Percentiles rank a stretch among this genome's conserved stretches.
These are phyloP conservation scores for Mortierella hygrophila DNA, from an alignment of 192 early-diverging fungal genomes.

Conservation along the genomic window DNA sequence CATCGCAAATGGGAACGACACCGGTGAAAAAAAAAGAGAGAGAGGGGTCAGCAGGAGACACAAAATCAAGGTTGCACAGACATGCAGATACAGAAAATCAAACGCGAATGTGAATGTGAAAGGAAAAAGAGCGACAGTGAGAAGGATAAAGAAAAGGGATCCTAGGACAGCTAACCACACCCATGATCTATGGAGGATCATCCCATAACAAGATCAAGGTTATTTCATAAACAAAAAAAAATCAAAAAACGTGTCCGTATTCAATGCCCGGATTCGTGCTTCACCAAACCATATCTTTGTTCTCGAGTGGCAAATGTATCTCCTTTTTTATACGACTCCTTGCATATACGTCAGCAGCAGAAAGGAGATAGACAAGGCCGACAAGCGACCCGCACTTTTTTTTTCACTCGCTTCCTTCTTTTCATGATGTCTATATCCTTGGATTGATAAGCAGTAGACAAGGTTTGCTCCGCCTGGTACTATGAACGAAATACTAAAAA, in stretches of 20 bases:
- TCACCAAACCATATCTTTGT: background rate
- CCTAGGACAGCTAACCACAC: background rate
- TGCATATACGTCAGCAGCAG: background rate
- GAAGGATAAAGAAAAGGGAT: background rate
- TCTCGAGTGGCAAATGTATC: background rate
- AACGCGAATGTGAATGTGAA: background rate
- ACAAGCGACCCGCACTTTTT: background rate
- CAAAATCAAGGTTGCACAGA: background rate
- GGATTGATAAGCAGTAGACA: background rate
- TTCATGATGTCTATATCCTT: background rate
- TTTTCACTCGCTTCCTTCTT: background rate
- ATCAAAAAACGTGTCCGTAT: background rate
- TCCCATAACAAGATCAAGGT: background rate
- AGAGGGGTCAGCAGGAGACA: background rate
- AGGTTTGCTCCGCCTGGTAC: background rate
- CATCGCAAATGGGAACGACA: background rate
- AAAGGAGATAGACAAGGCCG: background rate
- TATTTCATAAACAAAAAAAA: background rate
- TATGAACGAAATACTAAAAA: background rate
- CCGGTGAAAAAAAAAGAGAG: background rate
- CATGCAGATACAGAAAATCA: background rate
- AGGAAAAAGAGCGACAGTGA: no score
- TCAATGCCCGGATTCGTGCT: background rate
- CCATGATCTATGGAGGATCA: background rate
- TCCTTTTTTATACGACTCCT: background rate